Evolutionary conservation across 1,284 basidiomycete species (phyloP).

Genomic region (Pseudozyma pruni): DNA sequence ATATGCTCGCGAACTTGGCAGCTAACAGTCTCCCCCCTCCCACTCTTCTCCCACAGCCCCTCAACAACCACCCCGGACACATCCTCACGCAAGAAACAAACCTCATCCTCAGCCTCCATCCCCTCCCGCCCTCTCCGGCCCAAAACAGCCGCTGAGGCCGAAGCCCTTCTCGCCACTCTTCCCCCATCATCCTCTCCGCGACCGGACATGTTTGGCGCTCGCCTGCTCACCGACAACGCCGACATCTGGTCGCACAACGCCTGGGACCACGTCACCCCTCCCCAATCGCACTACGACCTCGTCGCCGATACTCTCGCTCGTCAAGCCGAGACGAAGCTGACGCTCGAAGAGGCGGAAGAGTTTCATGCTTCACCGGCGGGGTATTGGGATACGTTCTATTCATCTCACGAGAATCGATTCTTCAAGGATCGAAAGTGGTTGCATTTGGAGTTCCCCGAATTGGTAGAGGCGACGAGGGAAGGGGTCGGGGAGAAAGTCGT

Average conservation of each 20-base stretch:
- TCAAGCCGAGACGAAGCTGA: constrained; percentile 54
- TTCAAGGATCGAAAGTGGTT: constrained; percentile 67
- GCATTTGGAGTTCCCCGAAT: constrained; percentile 64
- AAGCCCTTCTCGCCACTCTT: constrained; percentile 26
- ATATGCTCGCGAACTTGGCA: too few relatives aligned
- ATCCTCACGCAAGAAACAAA: constrained; percentile 18
- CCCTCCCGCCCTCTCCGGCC: constrained; percentile 23
- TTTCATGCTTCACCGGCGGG: constrained; percentile 54
- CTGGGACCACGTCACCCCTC: constrained; percentile 64
- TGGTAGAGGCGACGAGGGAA: constrained; percentile 50
- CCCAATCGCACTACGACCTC: constrained; percentile 44
- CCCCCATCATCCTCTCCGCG: not conserved
- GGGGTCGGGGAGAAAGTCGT: constrained; percentile 46
- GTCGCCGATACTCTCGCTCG: constrained; percentile 44
- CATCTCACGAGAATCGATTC: constrained; percentile 61
- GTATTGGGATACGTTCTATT: constrained; percentile 65
- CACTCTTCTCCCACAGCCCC: not conserved
- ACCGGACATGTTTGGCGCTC: constrained; percentile 48
- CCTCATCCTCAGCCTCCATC: constrained; percentile 27
- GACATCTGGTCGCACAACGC: constrained; percentile 63
- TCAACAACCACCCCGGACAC: not conserved
- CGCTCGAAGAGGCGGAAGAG: constrained; percentile 43
- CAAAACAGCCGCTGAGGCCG: constrained; percentile 46
- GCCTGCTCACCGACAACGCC: constrained; percentile 40
- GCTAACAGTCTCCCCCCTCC: too few relatives aligned